Percentiles rank a stretch among this genome's conserved stretches.
phyloP scores from a whole-genome alignment of 2,329 filamentous ascomycete genomes.

The Parafenestella ontariensis region DNA sequence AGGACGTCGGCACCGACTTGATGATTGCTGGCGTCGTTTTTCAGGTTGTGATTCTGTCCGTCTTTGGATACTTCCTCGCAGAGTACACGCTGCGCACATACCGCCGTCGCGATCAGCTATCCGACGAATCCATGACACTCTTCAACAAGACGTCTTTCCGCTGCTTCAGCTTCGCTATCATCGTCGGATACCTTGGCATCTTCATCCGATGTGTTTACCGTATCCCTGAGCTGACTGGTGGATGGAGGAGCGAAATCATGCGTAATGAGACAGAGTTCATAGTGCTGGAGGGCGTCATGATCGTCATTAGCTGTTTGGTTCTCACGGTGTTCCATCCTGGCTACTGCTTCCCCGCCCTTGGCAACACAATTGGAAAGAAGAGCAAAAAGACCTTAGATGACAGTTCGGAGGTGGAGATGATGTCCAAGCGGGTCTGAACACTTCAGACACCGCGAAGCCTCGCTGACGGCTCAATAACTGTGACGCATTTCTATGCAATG shows the following conservation, averaged over 20 bases:
- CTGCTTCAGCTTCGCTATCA: constrained; percentile 44
- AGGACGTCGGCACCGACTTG: constrained; percentile 60
- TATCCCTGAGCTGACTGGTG: constrained; percentile 57
- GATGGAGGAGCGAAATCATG: constrained; percentile 56
- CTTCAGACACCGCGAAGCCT: background rate
- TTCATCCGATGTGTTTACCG: constrained; percentile 58
- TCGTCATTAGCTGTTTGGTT: constrained; percentile 54
- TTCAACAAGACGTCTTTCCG: constrained; percentile 36
- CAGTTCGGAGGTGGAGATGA: constrained; percentile 25
- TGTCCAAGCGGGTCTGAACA: constrained; percentile 2
- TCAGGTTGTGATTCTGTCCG: constrained; percentile 61
- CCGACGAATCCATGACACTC: constrained; percentile 23
- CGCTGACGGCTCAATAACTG: background rate
- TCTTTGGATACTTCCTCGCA: constrained; percentile 53
- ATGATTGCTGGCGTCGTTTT: constrained; percentile 66
- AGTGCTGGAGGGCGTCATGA: constrained; percentile 62
- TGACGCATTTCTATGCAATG: background rate
- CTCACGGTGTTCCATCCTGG: constrained; percentile 59
- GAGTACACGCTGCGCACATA: constrained; percentile 48
- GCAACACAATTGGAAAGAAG: constrained; percentile 26
- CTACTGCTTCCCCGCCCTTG: constrained; percentile 46
- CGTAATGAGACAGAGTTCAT: constrained; percentile 59
- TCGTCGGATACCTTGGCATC: constrained; percentile 53
- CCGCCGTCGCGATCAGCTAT: constrained; percentile 33
- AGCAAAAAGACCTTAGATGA: constrained; percentile 25